Base-by-base conservation (phyloP, 352 stramenopile genomes). In the Phytopythium montanum region DNA sequence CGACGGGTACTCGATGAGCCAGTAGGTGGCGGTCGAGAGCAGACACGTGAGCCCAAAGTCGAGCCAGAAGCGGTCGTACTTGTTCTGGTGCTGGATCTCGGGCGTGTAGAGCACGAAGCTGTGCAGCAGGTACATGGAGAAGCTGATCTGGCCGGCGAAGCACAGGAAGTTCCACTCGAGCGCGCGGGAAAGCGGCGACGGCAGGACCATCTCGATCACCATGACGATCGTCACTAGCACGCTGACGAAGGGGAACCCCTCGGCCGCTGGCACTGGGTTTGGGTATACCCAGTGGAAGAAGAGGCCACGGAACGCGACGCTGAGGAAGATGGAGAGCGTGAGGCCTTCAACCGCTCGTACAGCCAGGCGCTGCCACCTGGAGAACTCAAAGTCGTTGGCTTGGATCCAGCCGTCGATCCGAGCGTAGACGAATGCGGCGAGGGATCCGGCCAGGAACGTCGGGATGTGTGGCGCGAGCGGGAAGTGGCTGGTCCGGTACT, bases 111-210 rank as follows among this genome's bases (percentile, higher is more conserved):
- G 48, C n/a, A 78, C 59, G 45, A 74, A 81, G 33, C 33, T 38
- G 33, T 38, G 33, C 33, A 38, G 8, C 33, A 38, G 33, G 33
- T 38, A 38, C 33, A 38, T 38, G 33, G 72, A 81, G 55, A 70
- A 81, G 45, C 69, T 78, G 61, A 81, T 65, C 61, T 81, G 78
- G 31, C 72, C 72, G 31, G 62, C 71, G 54, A 66, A 81, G 5
- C 56, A 59, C 2, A 79, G 33, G 7, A 77, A 33, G 28, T 56
- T 69, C 69, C 66, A 81, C 64, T 81, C 73, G 45, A 81, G 67
- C 62, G 70, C 62, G 1, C 56, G 52, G 3, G 69, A 74, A 2
- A 81, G 28, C 16, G 57, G 64, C 0, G 66, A 75, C 8, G 69
- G 69, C n/a, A 61, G 58, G 25, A 81, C 41, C 31, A 81, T 63